Evolutionary conservation across 1,284 basidiomycete genomes (phyloP), one percentile per base, ranked within the genome.

Genomic region (Meira nashicola): DNA sequence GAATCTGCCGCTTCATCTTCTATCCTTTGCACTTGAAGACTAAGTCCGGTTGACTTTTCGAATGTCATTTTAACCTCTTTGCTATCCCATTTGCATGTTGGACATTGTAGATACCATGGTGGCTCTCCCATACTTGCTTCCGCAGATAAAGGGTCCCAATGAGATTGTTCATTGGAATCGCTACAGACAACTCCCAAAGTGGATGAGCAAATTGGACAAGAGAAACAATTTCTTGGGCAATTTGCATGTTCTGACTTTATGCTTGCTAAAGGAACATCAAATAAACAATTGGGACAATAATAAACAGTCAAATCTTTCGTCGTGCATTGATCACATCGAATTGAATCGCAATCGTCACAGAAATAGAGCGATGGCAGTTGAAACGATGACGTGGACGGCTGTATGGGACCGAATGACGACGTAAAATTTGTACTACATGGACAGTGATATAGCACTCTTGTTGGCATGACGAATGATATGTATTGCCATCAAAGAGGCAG

Each of bases 281-380:
- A 98, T n/a, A 97, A 83, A 78, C 95, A 99, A 78, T 94, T 93
- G 21, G 95, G 95, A 76, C 95, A 99, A 78, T 90, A 97, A 80
- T 96, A 97, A 55, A 89, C 90, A 74, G 90, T 90, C 75, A 97
- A 88, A 83, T 99, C 95, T 54, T 90, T 82, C 4, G 87, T 85
- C 8, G 95, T 89, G 72, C 95, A 98, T 66, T 87, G 85, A 74
- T 93, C 89, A 77, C 95, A 99, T 57, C 92, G 83, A 44, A 98
- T 85, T 1, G 89, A 87, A 78, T 97, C 92, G 80, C 95, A 99
- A 83, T 97, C 94, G 79, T 96, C 93, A 80, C 95, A 99, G 79
- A 97, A 98, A 81, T 92, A 95, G 15, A 98, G 86, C 19, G 84
- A 84, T 65, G 89, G 84, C 9, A 98, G 84, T 1, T 88, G 84